Percentiles rank a stretch among this genome's conserved stretches.
phyloP scores from a whole-genome alignment of 2,329 filamentous ascomycete species.

The Colletotrichum higginsianum region DNA sequence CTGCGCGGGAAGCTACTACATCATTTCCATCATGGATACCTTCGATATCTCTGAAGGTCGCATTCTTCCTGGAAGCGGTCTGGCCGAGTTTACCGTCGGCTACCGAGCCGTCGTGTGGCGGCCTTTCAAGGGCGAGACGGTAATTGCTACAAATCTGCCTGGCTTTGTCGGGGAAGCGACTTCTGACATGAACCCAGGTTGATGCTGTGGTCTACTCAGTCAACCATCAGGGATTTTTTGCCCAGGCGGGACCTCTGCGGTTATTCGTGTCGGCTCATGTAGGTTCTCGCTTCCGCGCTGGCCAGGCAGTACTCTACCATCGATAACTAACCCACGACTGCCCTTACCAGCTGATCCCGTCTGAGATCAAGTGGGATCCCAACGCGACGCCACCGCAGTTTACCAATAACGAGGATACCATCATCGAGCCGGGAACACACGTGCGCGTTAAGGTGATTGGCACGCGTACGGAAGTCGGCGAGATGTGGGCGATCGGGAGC shows the following conservation, averaged over 20 bases:
- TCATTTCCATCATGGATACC: conserved; percentile 97
- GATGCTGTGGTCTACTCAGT: conserved; percentile 95
- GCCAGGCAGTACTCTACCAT: conserved; percentile 31
- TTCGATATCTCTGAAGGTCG: conserved; percentile 95
- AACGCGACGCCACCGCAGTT: conserved; percentile 98
- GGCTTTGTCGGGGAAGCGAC: conserved; percentile 37
- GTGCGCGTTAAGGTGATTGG: conserved; percentile 96
- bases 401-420: conserved; percentile 93
- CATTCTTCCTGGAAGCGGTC: conserved; percentile 90
- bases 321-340: conserved; percentile 46
- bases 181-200: conserved; percentile 70
- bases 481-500: conserved; percentile 97
- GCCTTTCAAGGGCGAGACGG: conserved; percentile 97
- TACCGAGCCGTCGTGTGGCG: conserved; percentile 98
- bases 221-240: conserved; percentile 93
- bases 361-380: conserved; percentile 93
- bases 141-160: conserved; percentile 63
- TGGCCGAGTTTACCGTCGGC: conserved; percentile 94
- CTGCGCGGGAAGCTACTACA: conserved; percentile 96
- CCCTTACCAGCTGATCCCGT: conserved; percentile 82
- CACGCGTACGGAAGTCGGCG: conserved; percentile 91
- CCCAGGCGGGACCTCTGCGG: conserved; percentile 82
- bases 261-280: conserved; percentile 89
- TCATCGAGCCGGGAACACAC: conserved; percentile 94
- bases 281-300: conserved; percentile 55